Percentiles rank a stretch among this genome's conserved stretches.
phyloP scores from a whole-genome alignment of 768 basidiomycete genomes.

The Tulasnella sp. region DNA sequence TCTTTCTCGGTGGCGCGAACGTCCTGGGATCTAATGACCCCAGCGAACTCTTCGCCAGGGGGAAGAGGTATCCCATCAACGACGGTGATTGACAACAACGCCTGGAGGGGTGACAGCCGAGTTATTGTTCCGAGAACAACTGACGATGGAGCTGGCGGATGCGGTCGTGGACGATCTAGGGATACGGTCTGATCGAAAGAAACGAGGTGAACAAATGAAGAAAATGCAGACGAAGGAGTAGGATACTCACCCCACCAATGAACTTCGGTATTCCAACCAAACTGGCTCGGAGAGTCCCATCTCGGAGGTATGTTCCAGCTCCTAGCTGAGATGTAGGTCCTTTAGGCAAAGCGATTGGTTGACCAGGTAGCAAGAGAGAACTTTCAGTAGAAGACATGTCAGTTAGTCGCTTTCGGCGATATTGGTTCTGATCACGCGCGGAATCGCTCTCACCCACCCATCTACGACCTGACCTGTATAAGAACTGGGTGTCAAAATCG shows the following conservation, averaged over 20 bases:
- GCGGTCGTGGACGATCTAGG: constrained; percentile 56
- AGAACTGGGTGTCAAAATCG: no score
- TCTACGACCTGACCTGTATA: no score
- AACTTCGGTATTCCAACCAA: constrained; percentile 53
- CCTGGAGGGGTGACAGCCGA: constrained; percentile 74
- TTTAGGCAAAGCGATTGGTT: constrained; percentile 51
- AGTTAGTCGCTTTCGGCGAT: no score
- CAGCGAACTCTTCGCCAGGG: constrained; percentile 65
- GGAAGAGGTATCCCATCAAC: constrained; percentile 80
- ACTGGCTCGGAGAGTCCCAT: constrained; percentile 57
- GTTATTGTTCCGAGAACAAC: constrained; percentile 73
- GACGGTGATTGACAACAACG: constrained; percentile 69
- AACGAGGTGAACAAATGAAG: constrained; percentile 17
- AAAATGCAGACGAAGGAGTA: constrained; percentile 21
- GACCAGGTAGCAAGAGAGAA: no score
- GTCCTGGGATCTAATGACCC: constrained; percentile 79
- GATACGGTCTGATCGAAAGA: constrained; percentile 39
- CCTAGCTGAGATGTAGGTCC: constrained; percentile 47
- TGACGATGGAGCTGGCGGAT: constrained; percentile 64
- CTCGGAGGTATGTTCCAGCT: constrained; percentile 52
- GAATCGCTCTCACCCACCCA: no score
- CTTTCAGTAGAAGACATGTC: no score
- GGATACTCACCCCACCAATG: constrained; percentile 57
- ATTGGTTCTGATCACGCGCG: no score
- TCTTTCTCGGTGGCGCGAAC: constrained; percentile 86